Evolutionary conservation across 768 basidiomycete genomes (phyloP).

Genomic region (Tricholoma matsutake): DNA sequence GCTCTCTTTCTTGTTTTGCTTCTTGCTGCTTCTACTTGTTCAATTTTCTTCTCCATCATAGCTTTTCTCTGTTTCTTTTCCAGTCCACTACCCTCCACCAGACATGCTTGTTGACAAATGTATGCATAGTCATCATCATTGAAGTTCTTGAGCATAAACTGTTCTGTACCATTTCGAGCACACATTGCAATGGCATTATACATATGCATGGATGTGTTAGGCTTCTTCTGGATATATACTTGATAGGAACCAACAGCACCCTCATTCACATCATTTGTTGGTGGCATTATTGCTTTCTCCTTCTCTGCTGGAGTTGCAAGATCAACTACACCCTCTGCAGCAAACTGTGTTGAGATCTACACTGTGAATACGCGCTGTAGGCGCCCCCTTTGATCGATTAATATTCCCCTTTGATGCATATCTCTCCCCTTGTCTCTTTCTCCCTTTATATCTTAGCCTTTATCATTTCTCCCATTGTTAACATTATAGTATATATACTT

Average conservation of each 20-base stretch:
- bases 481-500: too few species aligned
- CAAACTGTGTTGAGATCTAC: too few species aligned
- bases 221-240: slow-evolving; percentile 12
- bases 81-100: neutral
- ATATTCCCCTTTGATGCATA: too few species aligned
- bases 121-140: neutral
- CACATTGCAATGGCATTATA: slow-evolving; percentile 26
- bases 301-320: slow-evolving; percentile 16
- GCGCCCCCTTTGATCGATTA: too few species aligned
- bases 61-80: neutral
- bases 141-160: slow-evolving; percentile 20
- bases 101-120: neutral
- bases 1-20: neutral
- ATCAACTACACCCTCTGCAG: slow-evolving; percentile 25
- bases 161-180: slow-evolving; percentile 20
- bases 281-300: slow-evolving; percentile 22
- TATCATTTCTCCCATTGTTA: too few species aligned
- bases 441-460: too few species aligned
- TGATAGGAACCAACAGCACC: slow-evolving; percentile 23
- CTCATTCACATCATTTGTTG: slow-evolving; percentile 31
- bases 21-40: neutral
- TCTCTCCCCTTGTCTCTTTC: too few species aligned
- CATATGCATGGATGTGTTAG: slow-evolving; percentile 15
- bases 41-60: slow-evolving; percentile 1
- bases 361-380: too few species aligned